phyloP scores from a whole-genome alignment of 192 early-diverging fungal genomes.

The Coemansia javaensis region DNA sequence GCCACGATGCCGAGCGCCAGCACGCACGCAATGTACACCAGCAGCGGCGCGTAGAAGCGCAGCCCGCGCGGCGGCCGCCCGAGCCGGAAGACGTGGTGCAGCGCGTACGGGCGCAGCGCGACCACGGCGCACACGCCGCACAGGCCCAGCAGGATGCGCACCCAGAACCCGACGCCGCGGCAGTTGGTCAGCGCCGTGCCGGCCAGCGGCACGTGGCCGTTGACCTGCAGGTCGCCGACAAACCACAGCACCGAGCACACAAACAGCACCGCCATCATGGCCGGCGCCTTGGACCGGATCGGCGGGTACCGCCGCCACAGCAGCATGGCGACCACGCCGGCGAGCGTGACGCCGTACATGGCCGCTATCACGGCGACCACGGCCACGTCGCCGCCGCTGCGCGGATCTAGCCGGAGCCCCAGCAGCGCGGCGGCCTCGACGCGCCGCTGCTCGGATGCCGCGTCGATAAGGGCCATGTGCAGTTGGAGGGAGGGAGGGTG shows the following conservation, averaged over 20 bases:
- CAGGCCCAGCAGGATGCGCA: constrained; percentile 34
- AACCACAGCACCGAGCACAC: constrained; percentile 17
- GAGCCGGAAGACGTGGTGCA: constrained; percentile 27
- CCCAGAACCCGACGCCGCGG: constrained; percentile 38
- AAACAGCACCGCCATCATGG: constrained; percentile 17
- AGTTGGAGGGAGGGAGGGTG: no score
- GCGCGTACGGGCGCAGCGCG: constrained; percentile 21
- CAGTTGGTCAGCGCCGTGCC: constrained; percentile 15
- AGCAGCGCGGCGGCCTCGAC: background rate
- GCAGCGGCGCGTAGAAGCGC: constrained; percentile 28
- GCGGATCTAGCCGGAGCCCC: constrained; percentile 13
- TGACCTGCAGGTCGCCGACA: constrained; percentile 24
- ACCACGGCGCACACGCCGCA: constrained; percentile 26
- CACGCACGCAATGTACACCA: constrained; percentile 5
- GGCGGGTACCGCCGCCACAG: constrained; percentile 36
- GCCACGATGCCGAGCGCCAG: constrained; percentile 28
- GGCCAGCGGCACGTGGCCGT: constrained; percentile 20
- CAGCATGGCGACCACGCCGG: constrained; percentile 16
- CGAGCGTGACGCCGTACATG: constrained; percentile 12
- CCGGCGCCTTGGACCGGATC: constrained; percentile 32
- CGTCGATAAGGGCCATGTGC: no score
- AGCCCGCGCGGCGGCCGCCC: constrained; percentile 21
- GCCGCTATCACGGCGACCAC: constrained; percentile 11
- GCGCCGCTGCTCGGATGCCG: constrained; percentile 18
- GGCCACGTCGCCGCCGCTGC: constrained; percentile 11